A percentile compares a stretch with the other conserved stretches of the same genome.
Evolutionary conservation across 2,329 filamentous ascomycete species (phyloP).

Genomic region (Colletotrichum echinochloae): DNA sequence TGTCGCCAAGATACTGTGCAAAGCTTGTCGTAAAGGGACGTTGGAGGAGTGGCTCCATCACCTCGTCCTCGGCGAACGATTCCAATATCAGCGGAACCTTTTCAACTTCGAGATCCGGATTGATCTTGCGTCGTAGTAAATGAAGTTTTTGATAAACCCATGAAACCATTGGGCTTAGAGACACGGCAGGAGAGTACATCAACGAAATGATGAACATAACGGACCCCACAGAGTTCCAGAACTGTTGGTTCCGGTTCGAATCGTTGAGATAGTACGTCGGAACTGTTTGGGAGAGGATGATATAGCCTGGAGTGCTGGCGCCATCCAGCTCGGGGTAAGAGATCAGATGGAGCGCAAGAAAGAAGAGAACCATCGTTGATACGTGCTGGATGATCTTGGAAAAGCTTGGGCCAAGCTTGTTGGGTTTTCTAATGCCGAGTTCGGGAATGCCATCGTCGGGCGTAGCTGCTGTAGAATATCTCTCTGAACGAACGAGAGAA

Average conservation of each 20-base stretch:
- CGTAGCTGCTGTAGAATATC: constrained; percentile 47
- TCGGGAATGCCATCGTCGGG: constrained; percentile 38
- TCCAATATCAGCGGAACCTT: constrained; percentile 52
- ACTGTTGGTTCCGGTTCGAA: constrained; percentile 1
- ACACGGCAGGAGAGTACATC: constrained; percentile 43
- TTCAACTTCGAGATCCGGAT: constrained; percentile 43
- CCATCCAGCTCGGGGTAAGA: constrained; percentile 5
- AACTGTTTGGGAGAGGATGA: neutral
- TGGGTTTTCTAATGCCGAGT: neutral
- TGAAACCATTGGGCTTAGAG: constrained; percentile 41
- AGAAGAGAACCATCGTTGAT: constrained; percentile 4
- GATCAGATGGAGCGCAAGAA: constrained; percentile 12
- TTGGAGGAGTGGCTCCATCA: constrained; percentile 59
- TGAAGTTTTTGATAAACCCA: neutral
- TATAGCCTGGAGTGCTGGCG: neutral
- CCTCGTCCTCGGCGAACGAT: constrained; percentile 58
- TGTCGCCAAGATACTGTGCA: constrained; percentile 70
- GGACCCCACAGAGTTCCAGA: constrained; percentile 44
- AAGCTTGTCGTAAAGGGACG: constrained; percentile 60
- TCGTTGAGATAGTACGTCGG: constrained; percentile 2
- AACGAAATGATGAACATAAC: constrained; percentile 41
- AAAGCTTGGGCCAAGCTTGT: neutral
- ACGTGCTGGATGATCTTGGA: neutral
- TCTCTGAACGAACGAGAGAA: constrained; percentile 62
- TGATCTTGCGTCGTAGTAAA: neutral